phyloP scores from a whole-genome alignment of 2,329 filamentous ascomycete species.

The Sclerotinia trifoliorum region DNA sequence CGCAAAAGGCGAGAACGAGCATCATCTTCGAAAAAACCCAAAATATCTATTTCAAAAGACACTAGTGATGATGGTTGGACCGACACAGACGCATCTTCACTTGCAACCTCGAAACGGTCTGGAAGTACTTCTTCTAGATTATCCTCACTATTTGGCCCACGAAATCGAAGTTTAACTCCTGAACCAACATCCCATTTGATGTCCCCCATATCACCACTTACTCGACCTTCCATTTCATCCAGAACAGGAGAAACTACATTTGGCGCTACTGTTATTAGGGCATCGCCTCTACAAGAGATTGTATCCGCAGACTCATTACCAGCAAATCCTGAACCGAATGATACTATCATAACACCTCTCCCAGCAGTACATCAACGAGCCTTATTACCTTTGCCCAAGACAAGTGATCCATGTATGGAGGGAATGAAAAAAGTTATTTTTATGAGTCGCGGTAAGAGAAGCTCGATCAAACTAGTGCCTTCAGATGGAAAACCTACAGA shows the following conservation, averaged over 20 bases:
- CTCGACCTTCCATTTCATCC: background rate
- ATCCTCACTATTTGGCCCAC: slow-evolving; percentile 16
- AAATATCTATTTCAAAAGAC: background rate
- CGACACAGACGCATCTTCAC: slow-evolving; percentile 13
- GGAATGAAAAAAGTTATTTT: slow-evolving; percentile 14
- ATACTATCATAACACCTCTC: slow-evolving; percentile 12
- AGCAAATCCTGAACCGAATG: slow-evolving; percentile 10
- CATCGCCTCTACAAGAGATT: slow-evolving; percentile 13
- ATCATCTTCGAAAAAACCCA: background rate
- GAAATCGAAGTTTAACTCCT: slow-evolving; percentile 4
- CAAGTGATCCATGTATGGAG: background rate
- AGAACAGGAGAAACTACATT: background rate
- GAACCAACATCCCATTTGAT: background rate
- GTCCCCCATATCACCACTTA: slow-evolving; percentile 9
- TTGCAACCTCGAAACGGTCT: background rate
- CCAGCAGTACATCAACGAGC: background rate
- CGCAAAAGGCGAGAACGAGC: slow-evolving; percentile 3
- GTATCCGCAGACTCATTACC: slow-evolving; percentile 16
- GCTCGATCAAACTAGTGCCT: slow-evolving; percentile 15
- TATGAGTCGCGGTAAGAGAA: slow-evolving; percentile 13
- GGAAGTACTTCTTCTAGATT: slow-evolving; percentile 5
- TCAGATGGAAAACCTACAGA: background rate
- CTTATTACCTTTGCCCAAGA: background rate
- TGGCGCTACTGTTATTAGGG: background rate
- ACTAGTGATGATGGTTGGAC: slow-evolving; percentile 12